Conservation (phyloP, 345 rosid species). For the Corchorus capsularis region DNA sequence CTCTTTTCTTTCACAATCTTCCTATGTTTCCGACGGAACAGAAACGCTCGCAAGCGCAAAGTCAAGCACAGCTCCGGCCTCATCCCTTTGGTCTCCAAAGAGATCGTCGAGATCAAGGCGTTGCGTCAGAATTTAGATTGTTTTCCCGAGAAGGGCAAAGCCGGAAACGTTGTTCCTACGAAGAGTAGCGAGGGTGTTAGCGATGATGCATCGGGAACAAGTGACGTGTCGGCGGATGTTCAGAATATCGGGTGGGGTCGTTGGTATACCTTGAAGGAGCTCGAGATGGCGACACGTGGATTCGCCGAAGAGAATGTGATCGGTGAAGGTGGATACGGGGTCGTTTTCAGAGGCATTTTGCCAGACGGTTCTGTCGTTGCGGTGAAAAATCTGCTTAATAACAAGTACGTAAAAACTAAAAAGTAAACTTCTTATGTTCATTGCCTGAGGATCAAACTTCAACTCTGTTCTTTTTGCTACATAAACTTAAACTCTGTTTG, state of each 20-base stretch:
- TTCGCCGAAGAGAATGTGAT: conserved; percentile 77
- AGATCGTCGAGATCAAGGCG: conserved; percentile 66
- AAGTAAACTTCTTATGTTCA: neutral
- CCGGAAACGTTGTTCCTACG: conserved; percentile 29
- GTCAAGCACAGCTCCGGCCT: conserved; percentile 73
- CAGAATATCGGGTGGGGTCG: conserved; percentile 87
- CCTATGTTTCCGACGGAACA: conserved; percentile 53
- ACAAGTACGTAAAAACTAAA: conserved; percentile 74
- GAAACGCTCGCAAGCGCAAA: conserved; percentile 53
- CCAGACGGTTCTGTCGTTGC: conserved; percentile 81
- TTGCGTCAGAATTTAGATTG: conserved; percentile 33
- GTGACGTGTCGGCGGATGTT: conserved; percentile 54
- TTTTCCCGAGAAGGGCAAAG: conserved; percentile 30
- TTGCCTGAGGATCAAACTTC: neutral
- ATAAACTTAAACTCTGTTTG: conserved; percentile 21
- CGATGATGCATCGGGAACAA: conserved; percentile 38
- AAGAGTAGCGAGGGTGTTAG: conserved; percentile 27
- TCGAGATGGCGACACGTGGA: conserved; percentile 80
- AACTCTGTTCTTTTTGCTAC: too few species aligned
- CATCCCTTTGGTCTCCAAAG: conserved; percentile 74
- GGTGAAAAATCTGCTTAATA: conserved; percentile 84
- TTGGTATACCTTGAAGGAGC: conserved; percentile 85
- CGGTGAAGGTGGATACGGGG: conserved; percentile 97
- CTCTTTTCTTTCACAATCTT: conserved; percentile 46
- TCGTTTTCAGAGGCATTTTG: conserved; percentile 79